Evolutionary conservation across 805 yeast genomes (phyloP), one percentile per base, ranked within the genome.

Genomic region (Candida easanensis): DNA sequence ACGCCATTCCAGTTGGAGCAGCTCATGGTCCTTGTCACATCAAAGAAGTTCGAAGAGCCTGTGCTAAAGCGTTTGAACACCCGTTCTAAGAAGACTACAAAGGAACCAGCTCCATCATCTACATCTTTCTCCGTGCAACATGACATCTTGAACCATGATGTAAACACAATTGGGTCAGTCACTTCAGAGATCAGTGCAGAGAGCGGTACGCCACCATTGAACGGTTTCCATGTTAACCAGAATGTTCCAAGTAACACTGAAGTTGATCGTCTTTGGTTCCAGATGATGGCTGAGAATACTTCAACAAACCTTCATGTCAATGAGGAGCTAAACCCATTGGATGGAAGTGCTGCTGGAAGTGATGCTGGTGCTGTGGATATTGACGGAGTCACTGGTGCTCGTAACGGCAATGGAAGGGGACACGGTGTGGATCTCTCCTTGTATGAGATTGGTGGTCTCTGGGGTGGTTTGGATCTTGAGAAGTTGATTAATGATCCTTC

Each of bases 231-330:
- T 30, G 46, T 50, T 8, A 53, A 52, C 27, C 41, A 45, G 26
- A 54, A 48, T 21, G 42, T 45, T 15, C 43, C 50, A 47, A 39
- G 52, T 5, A 46, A 42, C 20, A 10, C 27, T 11, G 60, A 57
- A 35, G 47, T 56, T 40, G 62, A 57, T 35, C 37, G 45, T 14
- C 30, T 52, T 2, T 57, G 62, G 62, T 43, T 53, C 41, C 52
- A 57, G 23, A 50, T 54, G 58, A 43, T 57, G 48, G 52, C 50
- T 3, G 32, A 30, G n/a, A 42, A 53, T 35, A 42, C 45, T n/a
- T 20, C 31, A 10, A 30, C 38, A 2, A 35, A 22, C 9, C 16
- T 36, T 13, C 40, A 32, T 30, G 28, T 30, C 5, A 23, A 39
- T 7, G 31, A 35, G 5, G 39, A 26, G 14, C 4, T 23, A n/a